Evolutionary conservation across 2,329 filamentous ascomycete genomes (phyloP).

Genomic region (Trichoderma sp.): DNA sequence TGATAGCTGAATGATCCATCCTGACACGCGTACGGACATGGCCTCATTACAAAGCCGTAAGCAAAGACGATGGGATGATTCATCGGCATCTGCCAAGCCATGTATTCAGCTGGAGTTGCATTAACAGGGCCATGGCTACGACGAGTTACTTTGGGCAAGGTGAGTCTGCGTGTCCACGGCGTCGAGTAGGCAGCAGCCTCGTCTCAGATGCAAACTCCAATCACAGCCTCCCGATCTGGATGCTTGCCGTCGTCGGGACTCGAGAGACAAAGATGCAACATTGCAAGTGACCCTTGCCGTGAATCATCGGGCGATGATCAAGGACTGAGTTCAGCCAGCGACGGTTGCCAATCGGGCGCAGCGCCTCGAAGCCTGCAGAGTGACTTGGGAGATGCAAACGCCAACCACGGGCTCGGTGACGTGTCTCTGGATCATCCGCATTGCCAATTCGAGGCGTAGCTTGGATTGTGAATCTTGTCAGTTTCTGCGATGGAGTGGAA

Average conservation of each 20-base stretch:
- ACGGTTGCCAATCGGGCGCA: conserved; percentile 8
- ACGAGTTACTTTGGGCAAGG: background rate
- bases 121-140: background rate
- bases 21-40: background rate
- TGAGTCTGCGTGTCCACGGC: background rate
- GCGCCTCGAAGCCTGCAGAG: background rate
- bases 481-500: background rate
- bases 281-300: background rate
- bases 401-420: conserved; percentile 10
- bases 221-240: background rate
- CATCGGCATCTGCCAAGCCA: conserved; percentile 1
- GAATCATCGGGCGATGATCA: background rate
- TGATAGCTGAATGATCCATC: background rate
- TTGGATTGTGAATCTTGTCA: background rate
- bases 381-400: background rate
- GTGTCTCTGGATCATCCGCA: conserved; percentile 8
- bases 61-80: background rate
- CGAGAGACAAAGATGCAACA: background rate
- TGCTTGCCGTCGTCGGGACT: background rate
- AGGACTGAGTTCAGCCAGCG: conserved; percentile 1
- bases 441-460: background rate
- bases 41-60: conserved; percentile 6
- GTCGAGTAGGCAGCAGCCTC: conserved; percentile 9
- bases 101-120: background rate
- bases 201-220: background rate